Evolutionary conservation across 495 filamentous ascomycete species (phyloP), one percentile per base, ranked within the genome.

Genomic region (Platismatia glauca): DNA sequence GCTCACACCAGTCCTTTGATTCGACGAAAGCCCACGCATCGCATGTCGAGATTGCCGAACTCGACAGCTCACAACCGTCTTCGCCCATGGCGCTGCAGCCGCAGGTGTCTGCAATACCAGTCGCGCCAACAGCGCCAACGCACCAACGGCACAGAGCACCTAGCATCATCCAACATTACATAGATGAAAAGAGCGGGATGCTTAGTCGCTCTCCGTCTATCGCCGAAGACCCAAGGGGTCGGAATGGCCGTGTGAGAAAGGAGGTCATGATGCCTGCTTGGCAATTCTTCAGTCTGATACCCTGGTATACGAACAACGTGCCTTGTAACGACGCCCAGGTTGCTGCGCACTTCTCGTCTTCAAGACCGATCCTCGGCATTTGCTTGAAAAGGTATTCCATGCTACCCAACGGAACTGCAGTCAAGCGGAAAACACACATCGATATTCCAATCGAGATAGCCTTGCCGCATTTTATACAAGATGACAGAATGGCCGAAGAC

Each of bases 211-310:
- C 39, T 56, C 56, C 57, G 39, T 58, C 64, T 67, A 38, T 68
- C 59, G 77, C 67, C 58, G 77, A 81, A n/a, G 72, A 76, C 44
- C 66, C 65, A 67, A 55, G 69, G 59, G 50, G 62, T 59, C 66
- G 67, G 31, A 37, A 29, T 20, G 57, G 62, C 35, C 67, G 68
- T 11, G 68, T 71, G 18, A 73, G 79, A 89, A 71, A 90, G 94
- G 69, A 70, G 57, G 87, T 97, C 18, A 84, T 93, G 71, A 95
- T 98, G 80, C 94, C 93, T 16, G 94, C 94, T 16, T 98, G 93
- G 93, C 94, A 96, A 68, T 97, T 98, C 69, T 97, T 96, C 73
- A 89, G 85, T 69, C 74, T 96, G 44, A 91, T 95, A 61, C 90
- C 83, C 48, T 85, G 78, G 83, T 84, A 84, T 65, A 82, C 83